phyloP scores from a whole-genome alignment of 352 stramenopile species.

The Thalassiosira hispida region DNA sequence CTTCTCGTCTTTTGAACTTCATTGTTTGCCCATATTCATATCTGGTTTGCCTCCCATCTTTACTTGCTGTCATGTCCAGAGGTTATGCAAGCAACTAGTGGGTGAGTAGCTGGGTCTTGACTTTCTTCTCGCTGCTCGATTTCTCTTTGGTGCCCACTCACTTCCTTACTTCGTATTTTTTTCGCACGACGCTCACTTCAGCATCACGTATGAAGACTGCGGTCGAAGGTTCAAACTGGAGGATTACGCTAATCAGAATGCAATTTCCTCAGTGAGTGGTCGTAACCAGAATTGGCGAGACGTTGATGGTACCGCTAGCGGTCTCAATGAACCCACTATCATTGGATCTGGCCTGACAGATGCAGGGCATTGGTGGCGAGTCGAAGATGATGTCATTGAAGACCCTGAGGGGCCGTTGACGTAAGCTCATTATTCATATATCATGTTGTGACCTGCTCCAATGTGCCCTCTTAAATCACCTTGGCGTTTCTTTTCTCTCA shows the following conservation, averaged over 20 bases:
- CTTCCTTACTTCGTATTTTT: too few relatives aligned
- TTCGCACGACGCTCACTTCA: too few relatives aligned
- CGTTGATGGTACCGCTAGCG: conserved; percentile 44
- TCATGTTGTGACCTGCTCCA: neutral
- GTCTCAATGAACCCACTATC: conserved; percentile 32
- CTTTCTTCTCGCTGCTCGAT: too few relatives aligned
- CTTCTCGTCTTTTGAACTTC: too few relatives aligned
- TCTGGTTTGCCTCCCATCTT: too few relatives aligned
- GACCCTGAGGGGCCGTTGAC: conserved; percentile 28
- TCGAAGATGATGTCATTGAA: conserved; percentile 41
- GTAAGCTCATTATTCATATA: neutral
- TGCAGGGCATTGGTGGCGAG: conserved; percentile 52
- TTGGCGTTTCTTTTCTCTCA: neutral
- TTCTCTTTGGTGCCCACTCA: too few relatives aligned
- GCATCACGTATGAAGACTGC: conserved; percentile 51
- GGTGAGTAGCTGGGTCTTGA: too few relatives aligned
- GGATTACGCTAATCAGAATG: conserved; percentile 9
- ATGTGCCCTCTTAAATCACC: neutral
- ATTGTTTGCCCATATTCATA: too few relatives aligned
- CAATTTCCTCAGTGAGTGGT: conserved; percentile 28
- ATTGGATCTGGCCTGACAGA: conserved; percentile 43
- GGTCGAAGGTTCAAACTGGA: conserved; percentile 38
- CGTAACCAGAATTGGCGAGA: conserved; percentile 39
- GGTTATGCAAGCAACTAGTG: conserved; percentile 52
- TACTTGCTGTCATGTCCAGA: too few relatives aligned